Evolutionary conservation across 352 stramenopile genomes (phyloP).

Genomic region (Globisporangium sylvaticum): DNA sequence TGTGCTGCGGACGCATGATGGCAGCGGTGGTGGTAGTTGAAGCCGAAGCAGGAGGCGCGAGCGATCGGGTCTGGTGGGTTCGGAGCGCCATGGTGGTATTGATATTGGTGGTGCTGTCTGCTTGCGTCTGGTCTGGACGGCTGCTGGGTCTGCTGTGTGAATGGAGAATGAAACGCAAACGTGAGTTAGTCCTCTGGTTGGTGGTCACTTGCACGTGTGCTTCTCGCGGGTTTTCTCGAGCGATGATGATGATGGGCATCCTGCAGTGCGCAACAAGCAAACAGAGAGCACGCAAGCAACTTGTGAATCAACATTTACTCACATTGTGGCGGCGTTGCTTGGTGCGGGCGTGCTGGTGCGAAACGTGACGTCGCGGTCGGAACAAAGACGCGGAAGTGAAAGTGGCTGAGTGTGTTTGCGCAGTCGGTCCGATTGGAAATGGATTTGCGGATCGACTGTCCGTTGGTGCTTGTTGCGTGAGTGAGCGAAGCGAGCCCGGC

Average conservation of each 20-base stretch:
- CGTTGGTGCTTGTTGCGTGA: neutral
- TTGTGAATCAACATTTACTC: too few species aligned
- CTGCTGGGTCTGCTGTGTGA: neutral
- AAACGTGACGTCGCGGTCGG: neutral
- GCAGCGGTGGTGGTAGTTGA: conserved; percentile 3
- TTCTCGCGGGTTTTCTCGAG: neutral
- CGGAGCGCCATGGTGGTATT: conserved; percentile 8
- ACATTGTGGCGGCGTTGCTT: neutral
- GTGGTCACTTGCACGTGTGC: conserved; percentile 1
- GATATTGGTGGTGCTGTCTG: neutral
- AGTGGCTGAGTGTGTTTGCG: conserved; percentile 2
- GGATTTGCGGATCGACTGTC: neutral
- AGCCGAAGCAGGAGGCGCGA: conserved; percentile 6
- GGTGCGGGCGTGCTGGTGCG: neutral
- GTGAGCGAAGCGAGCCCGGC: neutral
- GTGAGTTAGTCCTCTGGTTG: neutral
- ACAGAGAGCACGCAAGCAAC: neutral
- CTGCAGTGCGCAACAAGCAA: neutral
- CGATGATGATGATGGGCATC: neutral
- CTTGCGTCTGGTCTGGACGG: neutral
- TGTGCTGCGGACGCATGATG: conserved; percentile 24
- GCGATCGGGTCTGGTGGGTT: conserved; percentile 9
- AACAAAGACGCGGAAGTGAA: neutral
- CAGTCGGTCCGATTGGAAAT: neutral
- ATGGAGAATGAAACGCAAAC: neutral